phyloP scores from a whole-genome alignment of 352 stramenopile genomes.

The Phytopythium kandeliae region DNA sequence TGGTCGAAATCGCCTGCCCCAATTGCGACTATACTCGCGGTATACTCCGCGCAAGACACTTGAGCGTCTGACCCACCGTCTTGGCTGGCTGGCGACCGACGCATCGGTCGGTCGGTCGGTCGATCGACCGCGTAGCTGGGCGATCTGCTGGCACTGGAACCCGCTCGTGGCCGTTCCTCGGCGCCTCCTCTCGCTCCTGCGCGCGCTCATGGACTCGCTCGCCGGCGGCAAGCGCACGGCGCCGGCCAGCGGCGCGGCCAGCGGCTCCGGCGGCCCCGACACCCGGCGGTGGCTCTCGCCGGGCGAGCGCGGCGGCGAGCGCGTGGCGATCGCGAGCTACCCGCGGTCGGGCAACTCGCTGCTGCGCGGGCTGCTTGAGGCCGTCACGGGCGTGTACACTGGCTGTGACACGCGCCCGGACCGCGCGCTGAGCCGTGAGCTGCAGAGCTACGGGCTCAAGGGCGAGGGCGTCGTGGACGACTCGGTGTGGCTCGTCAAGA shows the following conservation, averaged over 20 bases:
- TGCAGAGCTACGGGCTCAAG: constrained; percentile 89
- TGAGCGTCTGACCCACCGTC: neutral
- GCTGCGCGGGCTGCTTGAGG: constrained; percentile 94
- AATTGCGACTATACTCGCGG: neutral
- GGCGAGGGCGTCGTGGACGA: constrained; percentile 93
- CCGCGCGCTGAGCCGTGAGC: constrained; percentile 87
- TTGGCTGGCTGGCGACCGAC: constrained; percentile 1
- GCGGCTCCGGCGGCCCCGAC: constrained; percentile 1
- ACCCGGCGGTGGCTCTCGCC: constrained; percentile 63
- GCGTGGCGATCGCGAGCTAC: constrained; percentile 93
- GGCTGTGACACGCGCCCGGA: constrained; percentile 96
- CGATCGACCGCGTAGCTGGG: too few species aligned
- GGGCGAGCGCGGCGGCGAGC: constrained; percentile 58
- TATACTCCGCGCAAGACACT: neutral
- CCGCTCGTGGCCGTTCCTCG: constrained; percentile 48
- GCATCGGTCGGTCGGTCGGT: neutral
- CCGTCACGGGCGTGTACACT: constrained; percentile 93
- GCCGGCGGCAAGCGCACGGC: constrained; percentile 6
- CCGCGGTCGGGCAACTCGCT: constrained; percentile 97
- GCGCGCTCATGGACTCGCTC: constrained; percentile 4
- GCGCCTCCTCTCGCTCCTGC: constrained; percentile 24
- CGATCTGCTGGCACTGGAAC: constrained; percentile 67
- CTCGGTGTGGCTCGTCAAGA: constrained; percentile 97
- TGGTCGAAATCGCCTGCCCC: neutral
- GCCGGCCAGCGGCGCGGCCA: neutral